Conservation (phyloP, 2,329 filamentous ascomycete species). For the Penicillium sp. region DNA sequence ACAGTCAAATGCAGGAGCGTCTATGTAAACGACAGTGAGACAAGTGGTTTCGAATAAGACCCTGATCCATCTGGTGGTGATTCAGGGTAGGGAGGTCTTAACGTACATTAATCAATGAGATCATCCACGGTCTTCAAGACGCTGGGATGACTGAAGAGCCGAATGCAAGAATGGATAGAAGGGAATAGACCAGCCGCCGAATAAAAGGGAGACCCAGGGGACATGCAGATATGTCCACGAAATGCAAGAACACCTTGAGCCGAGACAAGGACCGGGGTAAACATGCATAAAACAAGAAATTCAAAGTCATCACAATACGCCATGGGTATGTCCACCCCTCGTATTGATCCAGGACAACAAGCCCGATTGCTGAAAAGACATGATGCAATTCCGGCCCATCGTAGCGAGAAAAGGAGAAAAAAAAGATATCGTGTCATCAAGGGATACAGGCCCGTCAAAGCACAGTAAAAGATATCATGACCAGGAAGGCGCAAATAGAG, state of each 20-base stretch:
- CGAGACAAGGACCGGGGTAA: slow-evolving; percentile 23
- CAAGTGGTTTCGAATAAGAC: slow-evolving; percentile 46
- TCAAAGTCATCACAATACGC: slow-evolving; percentile 34
- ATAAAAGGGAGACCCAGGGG: slow-evolving; percentile 28
- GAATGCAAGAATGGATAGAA: slow-evolving; percentile 34
- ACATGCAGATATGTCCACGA: slow-evolving; percentile 34
- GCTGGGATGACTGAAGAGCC: slow-evolving; percentile 36
- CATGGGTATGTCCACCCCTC: slow-evolving; percentile 33
- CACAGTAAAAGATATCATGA: slow-evolving; percentile 24
- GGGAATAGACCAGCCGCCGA: slow-evolving; percentile 32
- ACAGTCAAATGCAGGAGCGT: slow-evolving; percentile 32
- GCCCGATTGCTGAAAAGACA: slow-evolving; percentile 31
- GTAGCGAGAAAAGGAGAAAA: slow-evolving; percentile 19
- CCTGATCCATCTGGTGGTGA: slow-evolving; percentile 39
- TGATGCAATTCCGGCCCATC: slow-evolving; percentile 26
- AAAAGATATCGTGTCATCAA: slow-evolving; percentile 34
- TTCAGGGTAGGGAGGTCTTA: slow-evolving; percentile 49
- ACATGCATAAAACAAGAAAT: slow-evolving; percentile 22
- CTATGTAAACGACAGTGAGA: slow-evolving; percentile 47
- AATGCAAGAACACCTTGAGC: slow-evolving; percentile 35
- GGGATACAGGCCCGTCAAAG: slow-evolving; percentile 21
- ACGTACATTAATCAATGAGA: slow-evolving; percentile 49
- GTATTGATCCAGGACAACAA: slow-evolving; percentile 32
- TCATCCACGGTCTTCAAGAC: slow-evolving; percentile 34
- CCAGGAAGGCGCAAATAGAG: slow-evolving; percentile 13